Percentiles rank a stretch among this genome's conserved stretches.
phyloP scores from a whole-genome alignment of 208 protist genomes.

The Wallacemonas sp. region DNA sequence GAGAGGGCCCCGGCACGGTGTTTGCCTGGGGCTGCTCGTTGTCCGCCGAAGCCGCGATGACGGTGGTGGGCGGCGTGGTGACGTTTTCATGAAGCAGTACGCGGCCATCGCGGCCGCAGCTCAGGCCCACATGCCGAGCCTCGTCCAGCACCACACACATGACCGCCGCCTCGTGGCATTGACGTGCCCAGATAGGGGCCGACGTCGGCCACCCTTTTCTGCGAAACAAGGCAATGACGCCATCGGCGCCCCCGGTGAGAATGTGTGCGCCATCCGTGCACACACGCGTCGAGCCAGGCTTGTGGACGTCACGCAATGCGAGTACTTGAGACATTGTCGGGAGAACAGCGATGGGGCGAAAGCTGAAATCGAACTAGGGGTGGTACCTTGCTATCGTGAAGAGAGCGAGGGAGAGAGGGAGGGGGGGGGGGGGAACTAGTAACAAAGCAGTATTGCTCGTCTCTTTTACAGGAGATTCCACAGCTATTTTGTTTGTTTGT shows the following conservation, averaged over 20 bases:
- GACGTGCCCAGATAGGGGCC: conserved; percentile 57
- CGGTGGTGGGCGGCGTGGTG: neutral
- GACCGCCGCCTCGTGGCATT: conserved; percentile 69
- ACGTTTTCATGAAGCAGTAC: conserved; percentile 79
- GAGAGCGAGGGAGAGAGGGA: no score
- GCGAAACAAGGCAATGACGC: conserved; percentile 67
- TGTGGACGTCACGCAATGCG: conserved; percentile 45
- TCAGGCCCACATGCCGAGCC: conserved; percentile 46
- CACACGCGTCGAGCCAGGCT: conserved; percentile 56
- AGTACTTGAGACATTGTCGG: conserved; percentile 20
- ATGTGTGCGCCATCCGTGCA: conserved; percentile 49
- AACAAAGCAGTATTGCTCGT: no score
- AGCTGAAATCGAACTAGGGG: no score
- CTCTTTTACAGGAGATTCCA: no score
- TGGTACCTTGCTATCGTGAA: no score
- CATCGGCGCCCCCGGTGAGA: conserved; percentile 71
- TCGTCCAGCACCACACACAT: conserved; percentile 62
- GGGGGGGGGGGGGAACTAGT: no score
- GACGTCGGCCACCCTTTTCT: conserved; percentile 40
- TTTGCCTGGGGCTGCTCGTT: conserved; percentile 1
- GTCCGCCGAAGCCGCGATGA: neutral
- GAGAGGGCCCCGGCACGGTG: no score
- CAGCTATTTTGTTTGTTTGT: no score
- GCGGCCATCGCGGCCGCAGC: conserved; percentile 71
- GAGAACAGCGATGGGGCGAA: no score